phyloP scores from a whole-genome alignment of 75 land plant genomes.

The Adiantum capillusveneris region DNA sequence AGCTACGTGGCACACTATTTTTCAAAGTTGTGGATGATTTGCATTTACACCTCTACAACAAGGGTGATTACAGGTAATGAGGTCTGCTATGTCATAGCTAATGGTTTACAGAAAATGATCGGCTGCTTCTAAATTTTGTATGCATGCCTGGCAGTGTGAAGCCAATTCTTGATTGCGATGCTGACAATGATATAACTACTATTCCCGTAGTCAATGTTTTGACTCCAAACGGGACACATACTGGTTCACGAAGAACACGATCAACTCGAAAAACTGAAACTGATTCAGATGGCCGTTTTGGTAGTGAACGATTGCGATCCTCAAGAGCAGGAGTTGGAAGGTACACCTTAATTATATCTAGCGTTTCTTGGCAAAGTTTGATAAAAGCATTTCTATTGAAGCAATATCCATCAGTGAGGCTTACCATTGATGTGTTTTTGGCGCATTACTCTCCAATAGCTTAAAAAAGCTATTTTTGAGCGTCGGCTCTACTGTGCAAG shows the following conservation, averaged over 20 bases:
- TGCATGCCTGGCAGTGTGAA: constrained; percentile 64
- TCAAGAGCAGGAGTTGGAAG: neutral
- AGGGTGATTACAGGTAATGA: constrained; percentile 78
- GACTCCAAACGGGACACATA: constrained; percentile 41
- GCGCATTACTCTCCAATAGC: no score
- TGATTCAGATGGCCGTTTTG: no score
- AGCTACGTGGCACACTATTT: constrained; percentile 75
- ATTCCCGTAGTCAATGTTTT: constrained; percentile 34
- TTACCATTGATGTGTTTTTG: no score
- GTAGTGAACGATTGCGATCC: neutral
- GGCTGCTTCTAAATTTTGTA: no score
- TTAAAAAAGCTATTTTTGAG: no score
- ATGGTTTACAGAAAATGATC: no score
- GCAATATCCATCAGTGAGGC: no score
- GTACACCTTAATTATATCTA: neutral
- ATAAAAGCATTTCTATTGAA: no score
- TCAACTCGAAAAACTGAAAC: constrained; percentile 45
- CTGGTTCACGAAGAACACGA: constrained; percentile 81
- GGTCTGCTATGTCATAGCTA: neutral
- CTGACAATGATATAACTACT: constrained; percentile 76
- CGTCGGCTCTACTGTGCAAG: no score
- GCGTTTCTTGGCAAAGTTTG: no score
- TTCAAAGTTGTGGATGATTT: constrained; percentile 86
- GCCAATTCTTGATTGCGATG: constrained; percentile 20
- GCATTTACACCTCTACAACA: constrained; percentile 89